phyloP scores from a whole-genome alignment of 1,284 basidiomycete genomes.

The Stygiomarasmius scandens region DNA sequence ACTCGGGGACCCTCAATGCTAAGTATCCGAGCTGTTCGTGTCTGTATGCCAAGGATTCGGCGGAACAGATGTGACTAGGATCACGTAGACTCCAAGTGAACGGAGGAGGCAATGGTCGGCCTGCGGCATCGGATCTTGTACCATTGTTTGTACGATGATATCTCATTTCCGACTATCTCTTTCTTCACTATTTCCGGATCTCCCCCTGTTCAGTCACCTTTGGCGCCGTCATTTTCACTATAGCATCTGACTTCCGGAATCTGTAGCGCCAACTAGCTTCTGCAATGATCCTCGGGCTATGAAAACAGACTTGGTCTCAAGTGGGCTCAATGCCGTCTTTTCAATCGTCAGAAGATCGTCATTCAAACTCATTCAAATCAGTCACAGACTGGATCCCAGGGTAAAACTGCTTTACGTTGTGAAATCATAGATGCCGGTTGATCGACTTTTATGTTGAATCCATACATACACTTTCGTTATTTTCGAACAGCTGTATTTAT shows the following conservation, averaged over 20 bases:
- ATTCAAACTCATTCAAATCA: neutral
- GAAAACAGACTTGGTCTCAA: neutral
- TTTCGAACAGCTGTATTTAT: neutral
- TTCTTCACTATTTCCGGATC: conserved; percentile 39
- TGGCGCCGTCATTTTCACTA: conserved; percentile 18
- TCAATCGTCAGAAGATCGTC: neutral
- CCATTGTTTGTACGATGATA: conserved; percentile 36
- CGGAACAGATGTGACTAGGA: neutral
- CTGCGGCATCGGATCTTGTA: conserved; percentile 36
- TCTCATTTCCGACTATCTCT: conserved; percentile 39
- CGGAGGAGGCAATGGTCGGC: conserved; percentile 37
- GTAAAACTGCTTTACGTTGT: neutral
- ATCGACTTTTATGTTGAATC: neutral
- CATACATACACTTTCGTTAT: neutral
- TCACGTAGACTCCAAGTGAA: conserved; percentile 29
- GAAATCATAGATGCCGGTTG: neutral
- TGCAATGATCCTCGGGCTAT: neutral
- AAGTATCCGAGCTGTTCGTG: conserved; percentile 44
- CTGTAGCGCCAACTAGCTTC: conserved; percentile 14
- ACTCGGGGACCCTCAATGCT: conserved; percentile 35
- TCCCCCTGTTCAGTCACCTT: conserved; percentile 34
- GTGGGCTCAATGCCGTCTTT: neutral
- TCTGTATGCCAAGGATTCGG: conserved; percentile 19
- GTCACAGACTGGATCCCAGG: neutral
- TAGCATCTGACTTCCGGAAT: conserved; percentile 11